Conservation (phyloP, 2,329 filamentous ascomycete genomes). For the Hypoxylon sp. region DNA sequence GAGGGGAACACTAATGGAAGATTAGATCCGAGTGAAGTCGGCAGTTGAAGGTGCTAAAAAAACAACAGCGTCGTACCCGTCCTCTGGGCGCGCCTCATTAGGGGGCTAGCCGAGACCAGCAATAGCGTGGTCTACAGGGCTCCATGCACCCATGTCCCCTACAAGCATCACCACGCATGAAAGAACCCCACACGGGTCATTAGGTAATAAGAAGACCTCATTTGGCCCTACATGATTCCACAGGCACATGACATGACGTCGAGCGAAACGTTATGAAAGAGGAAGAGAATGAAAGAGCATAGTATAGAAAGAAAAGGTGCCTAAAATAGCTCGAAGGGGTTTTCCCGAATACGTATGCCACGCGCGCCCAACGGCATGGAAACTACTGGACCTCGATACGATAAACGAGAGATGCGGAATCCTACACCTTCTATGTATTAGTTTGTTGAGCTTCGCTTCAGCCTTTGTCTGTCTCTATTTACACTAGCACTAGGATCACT, state of each 20-base stretch:
- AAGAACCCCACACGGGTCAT: constrained; percentile 19
- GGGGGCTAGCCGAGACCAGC: neutral
- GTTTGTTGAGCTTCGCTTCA: constrained; percentile 5
- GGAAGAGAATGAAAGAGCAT: constrained; percentile 5
- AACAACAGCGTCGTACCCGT: constrained; percentile 27
- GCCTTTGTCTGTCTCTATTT: neutral
- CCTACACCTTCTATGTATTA: neutral
- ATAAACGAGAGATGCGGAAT: constrained; percentile 9
- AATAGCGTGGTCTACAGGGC: constrained; percentile 16
- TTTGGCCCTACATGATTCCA: constrained; percentile 19
- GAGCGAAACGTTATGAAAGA: constrained; percentile 1
- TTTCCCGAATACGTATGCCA: neutral
- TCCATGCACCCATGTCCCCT: neutral
- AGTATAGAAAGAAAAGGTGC: neutral
- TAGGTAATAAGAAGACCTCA: constrained; percentile 20
- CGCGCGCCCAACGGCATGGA: constrained; percentile 6
- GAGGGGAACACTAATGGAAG: neutral
- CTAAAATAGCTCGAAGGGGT: constrained; percentile 1
- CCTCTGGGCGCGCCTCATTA: constrained; percentile 1
- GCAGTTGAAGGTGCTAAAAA: constrained; percentile 21
- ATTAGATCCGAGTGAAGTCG: constrained; percentile 11
- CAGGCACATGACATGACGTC: constrained; percentile 30
- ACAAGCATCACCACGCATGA: constrained; percentile 13
- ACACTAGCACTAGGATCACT: neutral
- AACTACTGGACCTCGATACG: constrained; percentile 14